Conservation (phyloP, 331 rosid genomes). For the Dryas integrifolia region DNA sequence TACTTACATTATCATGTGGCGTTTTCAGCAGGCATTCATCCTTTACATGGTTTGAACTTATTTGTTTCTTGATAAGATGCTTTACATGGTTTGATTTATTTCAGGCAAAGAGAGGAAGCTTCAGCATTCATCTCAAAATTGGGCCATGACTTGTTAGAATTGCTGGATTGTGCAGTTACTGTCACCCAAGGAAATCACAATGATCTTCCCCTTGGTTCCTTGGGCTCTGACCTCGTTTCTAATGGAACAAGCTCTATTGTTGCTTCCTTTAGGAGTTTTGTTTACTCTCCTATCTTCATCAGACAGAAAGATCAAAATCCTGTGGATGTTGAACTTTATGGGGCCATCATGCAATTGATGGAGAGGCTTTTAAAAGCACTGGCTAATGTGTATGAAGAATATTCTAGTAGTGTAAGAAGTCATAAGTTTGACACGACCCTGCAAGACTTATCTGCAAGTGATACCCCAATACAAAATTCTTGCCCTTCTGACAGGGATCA, state of each 20-base stretch:
- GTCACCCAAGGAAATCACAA: conserved; percentile 47
- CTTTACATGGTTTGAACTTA: conserved; percentile 8
- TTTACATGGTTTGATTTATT: conserved; percentile 17
- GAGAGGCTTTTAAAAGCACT: conserved; percentile 65
- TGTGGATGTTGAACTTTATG: conserved; percentile 42
- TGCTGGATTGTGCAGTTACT: conserved; percentile 53
- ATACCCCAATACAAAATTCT: conserved; percentile 31
- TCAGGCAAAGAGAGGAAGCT: conserved; percentile 55
- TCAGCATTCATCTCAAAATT: conserved; percentile 52
- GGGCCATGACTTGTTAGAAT: conserved; percentile 49
- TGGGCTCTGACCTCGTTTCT: conserved; percentile 45
- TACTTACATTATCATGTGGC: background rate
- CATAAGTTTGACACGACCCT: conserved; percentile 39
- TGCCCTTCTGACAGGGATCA: conserved; percentile 38
- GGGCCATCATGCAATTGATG: conserved; percentile 46
- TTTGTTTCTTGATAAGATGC: background rate
- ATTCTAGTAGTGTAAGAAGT: conserved; percentile 43
- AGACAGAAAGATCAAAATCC: conserved; percentile 41
- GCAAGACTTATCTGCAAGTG: conserved; percentile 44
- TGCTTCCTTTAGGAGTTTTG: conserved; percentile 58
- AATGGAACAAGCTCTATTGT: conserved; percentile 42
- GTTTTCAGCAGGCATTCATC: background rate
- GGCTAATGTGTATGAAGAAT: conserved; percentile 56
- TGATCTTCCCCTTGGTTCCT: conserved; percentile 43
- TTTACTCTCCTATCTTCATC: conserved; percentile 58